Conservation (phyloP, 2,329 filamentous ascomycete genomes). For the Xylaria digitata region DNA sequence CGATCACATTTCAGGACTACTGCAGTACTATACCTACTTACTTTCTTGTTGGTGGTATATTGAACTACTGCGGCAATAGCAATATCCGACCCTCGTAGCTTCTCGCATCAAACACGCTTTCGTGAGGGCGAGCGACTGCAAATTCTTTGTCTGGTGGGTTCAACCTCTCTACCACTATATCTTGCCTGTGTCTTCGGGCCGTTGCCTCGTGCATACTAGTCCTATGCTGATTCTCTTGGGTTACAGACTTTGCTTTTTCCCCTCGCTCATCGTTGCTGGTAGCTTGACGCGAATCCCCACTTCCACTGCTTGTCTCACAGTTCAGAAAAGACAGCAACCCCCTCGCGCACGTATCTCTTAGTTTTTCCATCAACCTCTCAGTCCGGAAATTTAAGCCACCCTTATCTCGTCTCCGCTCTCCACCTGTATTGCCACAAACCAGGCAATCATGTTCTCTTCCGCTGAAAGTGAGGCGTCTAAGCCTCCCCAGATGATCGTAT, state of each 20-base stretch:
- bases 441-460: slow-evolving; percentile 35
- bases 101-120: slow-evolving; percentile 11
- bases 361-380: slow-evolving; percentile 20
- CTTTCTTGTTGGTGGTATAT: slow-evolving; percentile 1
- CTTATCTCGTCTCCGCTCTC: slow-evolving; percentile 3
- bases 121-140: slow-evolving; percentile 13
- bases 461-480: slow-evolving; percentile 37
- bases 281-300: slow-evolving; percentile 15
- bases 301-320: slow-evolving; percentile 18
- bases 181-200: not conserved
- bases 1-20: not conserved
- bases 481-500: slow-evolving; percentile 39
- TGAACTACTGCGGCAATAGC: not conserved
- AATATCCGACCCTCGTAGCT: slow-evolving; percentile 13
- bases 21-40: not conserved
- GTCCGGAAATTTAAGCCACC: not conserved
- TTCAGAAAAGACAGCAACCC: slow-evolving; percentile 1
- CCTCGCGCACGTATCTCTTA: slow-evolving; percentile 35
- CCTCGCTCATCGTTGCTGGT: slow-evolving; percentile 19
- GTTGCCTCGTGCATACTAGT: slow-evolving; percentile 6
- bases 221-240: slow-evolving; percentile 25
- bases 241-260: slow-evolving; percentile 25
- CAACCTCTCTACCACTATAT: not conserved
- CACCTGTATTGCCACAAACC: not conserved
- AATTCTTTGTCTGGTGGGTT: slow-evolving; percentile 5